Conservation (phyloP, 257 asterid species). For the Przewalskia tangutica region DNA sequence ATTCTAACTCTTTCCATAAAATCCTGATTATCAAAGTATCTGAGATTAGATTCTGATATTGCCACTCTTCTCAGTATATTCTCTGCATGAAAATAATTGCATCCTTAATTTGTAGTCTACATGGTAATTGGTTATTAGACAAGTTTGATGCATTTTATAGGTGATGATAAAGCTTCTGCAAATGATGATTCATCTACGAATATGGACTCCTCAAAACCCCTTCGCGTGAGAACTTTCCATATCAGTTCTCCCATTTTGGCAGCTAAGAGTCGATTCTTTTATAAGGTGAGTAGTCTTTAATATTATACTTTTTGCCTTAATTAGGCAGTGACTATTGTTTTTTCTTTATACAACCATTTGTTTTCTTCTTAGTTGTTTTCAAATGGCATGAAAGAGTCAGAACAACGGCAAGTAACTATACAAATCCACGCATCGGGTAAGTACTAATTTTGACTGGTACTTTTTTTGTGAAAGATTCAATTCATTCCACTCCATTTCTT, state of each 20-base stretch:
- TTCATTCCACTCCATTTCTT: background rate
- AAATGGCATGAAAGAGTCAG: conserved; percentile 56
- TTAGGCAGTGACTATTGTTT: background rate
- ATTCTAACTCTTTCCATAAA: background rate
- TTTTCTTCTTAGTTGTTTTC: conserved; percentile 49
- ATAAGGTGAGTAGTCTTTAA: conserved; percentile 33
- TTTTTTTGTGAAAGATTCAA: background rate
- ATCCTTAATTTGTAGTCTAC: background rate
- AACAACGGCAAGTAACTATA: conserved; percentile 49
- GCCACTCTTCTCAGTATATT: background rate
- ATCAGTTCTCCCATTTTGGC: conserved; percentile 90
- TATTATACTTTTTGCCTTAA: conserved; percentile 1
- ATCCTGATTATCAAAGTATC: background rate
- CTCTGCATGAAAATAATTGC: background rate
- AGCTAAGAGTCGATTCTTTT: conserved; percentile 71
- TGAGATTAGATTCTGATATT: background rate
- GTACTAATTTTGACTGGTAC: conserved; percentile 5
- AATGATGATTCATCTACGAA: conserved; percentile 24
- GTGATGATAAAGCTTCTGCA: conserved; percentile 33
- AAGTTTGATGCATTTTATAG: conserved; percentile 5
- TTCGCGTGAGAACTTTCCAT: conserved; percentile 47
- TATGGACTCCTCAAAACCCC: conserved; percentile 27
- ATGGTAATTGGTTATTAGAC: background rate
- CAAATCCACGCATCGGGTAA: conserved; percentile 64
- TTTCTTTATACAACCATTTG: background rate